A percentile compares a stretch with the other conserved stretches of the same genome.
Conservation (phyloP, 2,329 filamentous ascomycete species). For the Scedosporium aurantiacum region DNA sequence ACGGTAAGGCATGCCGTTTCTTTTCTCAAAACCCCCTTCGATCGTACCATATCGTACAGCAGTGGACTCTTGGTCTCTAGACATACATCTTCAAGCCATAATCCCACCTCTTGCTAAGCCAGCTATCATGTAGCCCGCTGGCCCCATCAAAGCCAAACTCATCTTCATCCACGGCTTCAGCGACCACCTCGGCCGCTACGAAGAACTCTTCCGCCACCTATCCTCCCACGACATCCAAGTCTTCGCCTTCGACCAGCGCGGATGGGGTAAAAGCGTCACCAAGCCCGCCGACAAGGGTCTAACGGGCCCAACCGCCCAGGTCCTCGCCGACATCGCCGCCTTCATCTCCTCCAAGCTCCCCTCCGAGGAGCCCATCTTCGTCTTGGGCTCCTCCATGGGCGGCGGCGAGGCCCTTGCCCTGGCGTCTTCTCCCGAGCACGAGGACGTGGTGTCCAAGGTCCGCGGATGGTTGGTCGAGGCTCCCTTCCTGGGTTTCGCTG, state of each 20-base stretch:
- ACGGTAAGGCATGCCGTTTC: constrained; percentile 30
- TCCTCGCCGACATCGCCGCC: constrained; percentile 67
- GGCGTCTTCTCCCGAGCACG: constrained; percentile 37
- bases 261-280: constrained; percentile 69
- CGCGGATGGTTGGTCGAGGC: constrained; percentile 65
- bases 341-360: constrained; percentile 48
- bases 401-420: constrained; percentile 64
- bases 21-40: background rate
- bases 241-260: constrained; percentile 72
- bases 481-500: constrained; percentile 68
- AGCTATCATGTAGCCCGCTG: constrained; percentile 34
- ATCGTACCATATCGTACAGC: background rate
- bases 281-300: constrained; percentile 53
- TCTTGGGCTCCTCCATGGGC: constrained; percentile 88
- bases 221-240: constrained; percentile 63
- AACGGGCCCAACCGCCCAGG: constrained; percentile 61
- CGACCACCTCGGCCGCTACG: constrained; percentile 73
- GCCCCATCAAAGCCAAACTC: constrained; percentile 54
- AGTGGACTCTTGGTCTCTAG: background rate
- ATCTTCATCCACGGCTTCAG: constrained; percentile 84
- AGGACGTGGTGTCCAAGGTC: constrained; percentile 46
- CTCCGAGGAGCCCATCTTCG: constrained; percentile 54
- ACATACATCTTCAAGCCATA: background rate
- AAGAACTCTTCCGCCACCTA: constrained; percentile 60
- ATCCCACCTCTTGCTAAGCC: background rate